Base-by-base conservation (phyloP, 2,329 filamentous ascomycete species). In the Microdochium trichocladiopsis region DNA sequence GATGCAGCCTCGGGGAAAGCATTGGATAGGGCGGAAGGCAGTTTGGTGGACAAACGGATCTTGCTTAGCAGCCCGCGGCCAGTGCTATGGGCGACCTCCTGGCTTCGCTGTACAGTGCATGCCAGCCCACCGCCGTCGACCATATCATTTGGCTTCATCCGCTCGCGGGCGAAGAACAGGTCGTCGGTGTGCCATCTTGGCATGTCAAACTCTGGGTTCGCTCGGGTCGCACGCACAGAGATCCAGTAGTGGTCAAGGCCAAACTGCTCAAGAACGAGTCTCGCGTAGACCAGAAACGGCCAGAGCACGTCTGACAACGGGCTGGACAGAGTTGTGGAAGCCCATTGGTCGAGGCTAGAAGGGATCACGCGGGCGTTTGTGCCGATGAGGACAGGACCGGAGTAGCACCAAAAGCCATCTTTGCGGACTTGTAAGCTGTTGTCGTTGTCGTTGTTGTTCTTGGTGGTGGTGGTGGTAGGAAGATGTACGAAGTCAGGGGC, bases 141-240 rank as follows among this genome's bases (percentile, higher is more conserved):
- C 33, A n/a, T n/a, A n/a, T n/a, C n/a, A n/a, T n/a, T n/a, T n/a
- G n/a, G n/a, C n/a, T n/a, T n/a, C n/a, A n/a, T n/a, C n/a, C n/a
- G 43, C 31, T 54, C 22, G 28, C 25, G 33, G 41, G 10, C 28
- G 54, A 70, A 78, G 60, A 78, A 77, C 16, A 74, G 60, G 52
- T 78, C 74, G 55, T 78, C 75, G 0, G 72, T 72, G 53, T 78
- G 75, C 75, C 75, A 78, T 48, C 75, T 62, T 1, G 72, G 70
- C 10, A 56, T 62, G 55, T 78, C 69, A 57, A 69, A 78, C 24
- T 76, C 72, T 28, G 57, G 47, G 0, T 71, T 74, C 0, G 71
- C 65, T 43, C 61, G 69, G 0, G 72, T 73, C 49, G 74, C 74
- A 47, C 75, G 72, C 51, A 78, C 68, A 0, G 74, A 77, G 12